phyloP scores from a whole-genome alignment of 179 eudicot genomes.

The Corrigiola litoralis region DNA sequence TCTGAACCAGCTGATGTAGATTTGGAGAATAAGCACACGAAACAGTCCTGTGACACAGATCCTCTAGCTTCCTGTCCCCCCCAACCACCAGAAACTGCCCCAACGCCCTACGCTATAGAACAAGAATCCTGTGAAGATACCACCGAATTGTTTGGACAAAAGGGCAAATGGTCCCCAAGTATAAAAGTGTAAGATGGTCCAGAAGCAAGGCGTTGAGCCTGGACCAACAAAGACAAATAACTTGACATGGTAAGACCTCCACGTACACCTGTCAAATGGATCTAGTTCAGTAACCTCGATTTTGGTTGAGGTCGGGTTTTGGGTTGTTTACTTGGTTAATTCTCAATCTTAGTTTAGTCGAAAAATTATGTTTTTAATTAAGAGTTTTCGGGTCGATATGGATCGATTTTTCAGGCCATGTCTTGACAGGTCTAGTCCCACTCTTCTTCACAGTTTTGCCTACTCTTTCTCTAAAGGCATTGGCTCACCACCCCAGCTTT shows the following conservation, averaged over 20 bases:
- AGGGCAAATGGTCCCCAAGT: neutral
- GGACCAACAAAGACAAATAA: neutral
- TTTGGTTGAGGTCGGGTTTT: too few relatives aligned
- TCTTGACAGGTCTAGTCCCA: neutral
- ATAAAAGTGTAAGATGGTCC: neutral
- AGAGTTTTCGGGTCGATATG: neutral
- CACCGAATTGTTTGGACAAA: neutral
- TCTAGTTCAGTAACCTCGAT: too few relatives aligned
- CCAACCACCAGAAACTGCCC: too few relatives aligned
- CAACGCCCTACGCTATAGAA: neutral
- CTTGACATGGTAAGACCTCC: too few relatives aligned
- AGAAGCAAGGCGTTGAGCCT: neutral
- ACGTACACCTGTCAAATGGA: too few relatives aligned
- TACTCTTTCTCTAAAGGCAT: conserved; percentile 3
- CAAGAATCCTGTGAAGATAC: neutral
- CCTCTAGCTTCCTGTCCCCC: too few relatives aligned
- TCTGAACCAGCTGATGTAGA: too few relatives aligned
- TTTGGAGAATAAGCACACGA: too few relatives aligned
- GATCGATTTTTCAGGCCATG: neutral
- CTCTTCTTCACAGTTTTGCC: neutral
- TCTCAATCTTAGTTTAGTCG: too few relatives aligned
- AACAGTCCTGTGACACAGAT: too few relatives aligned
- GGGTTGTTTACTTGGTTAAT: too few relatives aligned
- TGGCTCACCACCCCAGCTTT: neutral
- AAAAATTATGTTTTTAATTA: too few relatives aligned